Evolutionary conservation across 1,284 basidiomycete genomes (phyloP).

Genomic region (Cutaneotrichosporon mucoides): DNA sequence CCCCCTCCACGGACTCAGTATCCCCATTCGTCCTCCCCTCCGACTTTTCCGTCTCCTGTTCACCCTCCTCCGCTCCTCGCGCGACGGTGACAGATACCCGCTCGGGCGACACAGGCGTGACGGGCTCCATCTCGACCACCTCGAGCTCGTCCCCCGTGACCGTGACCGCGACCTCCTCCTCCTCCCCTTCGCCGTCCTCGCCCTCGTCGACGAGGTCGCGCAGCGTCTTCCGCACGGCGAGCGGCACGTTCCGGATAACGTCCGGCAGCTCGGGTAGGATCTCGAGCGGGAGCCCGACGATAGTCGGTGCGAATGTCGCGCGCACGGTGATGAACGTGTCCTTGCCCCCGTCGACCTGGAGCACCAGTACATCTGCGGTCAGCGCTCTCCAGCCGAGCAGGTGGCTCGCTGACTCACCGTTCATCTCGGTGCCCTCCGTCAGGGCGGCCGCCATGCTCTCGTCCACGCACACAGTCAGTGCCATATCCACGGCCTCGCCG

Average conservation of each 20-base stretch:
- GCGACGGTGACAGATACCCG: too few relatives aligned
- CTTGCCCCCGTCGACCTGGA: constrained; percentile 37
- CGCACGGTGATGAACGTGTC: constrained; percentile 43
- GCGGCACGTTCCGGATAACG: constrained; percentile 22
- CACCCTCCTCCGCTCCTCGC: too few relatives aligned
- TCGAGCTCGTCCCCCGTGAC: too few relatives aligned
- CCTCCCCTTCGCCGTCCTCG: background rate
- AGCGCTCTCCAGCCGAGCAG: background rate
- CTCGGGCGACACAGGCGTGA: too few relatives aligned
- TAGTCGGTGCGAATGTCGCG: constrained; percentile 31
- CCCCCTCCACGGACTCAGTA: too few relatives aligned
- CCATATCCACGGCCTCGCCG: constrained; percentile 23
- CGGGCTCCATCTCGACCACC: too few relatives aligned
- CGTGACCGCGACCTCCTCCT: background rate
- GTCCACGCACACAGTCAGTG: constrained; percentile 29
- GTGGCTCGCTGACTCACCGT: constrained; percentile 21
- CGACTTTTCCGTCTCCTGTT: too few relatives aligned
- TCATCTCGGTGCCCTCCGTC: constrained; percentile 31
- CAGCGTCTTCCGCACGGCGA: constrained; percentile 29
- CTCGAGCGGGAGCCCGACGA: constrained; percentile 31
- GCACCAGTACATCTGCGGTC: constrained; percentile 37
- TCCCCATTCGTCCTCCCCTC: too few relatives aligned
- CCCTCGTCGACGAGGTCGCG: background rate
- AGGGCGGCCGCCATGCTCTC: constrained; percentile 17
- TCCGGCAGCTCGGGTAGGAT: constrained; percentile 24